A percentile compares a stretch with the other conserved stretches of the same genome.
Evolutionary conservation across 2,329 filamentous ascomycete species (phyloP).

Genomic region (Periglandula ipomoeae): DNA sequence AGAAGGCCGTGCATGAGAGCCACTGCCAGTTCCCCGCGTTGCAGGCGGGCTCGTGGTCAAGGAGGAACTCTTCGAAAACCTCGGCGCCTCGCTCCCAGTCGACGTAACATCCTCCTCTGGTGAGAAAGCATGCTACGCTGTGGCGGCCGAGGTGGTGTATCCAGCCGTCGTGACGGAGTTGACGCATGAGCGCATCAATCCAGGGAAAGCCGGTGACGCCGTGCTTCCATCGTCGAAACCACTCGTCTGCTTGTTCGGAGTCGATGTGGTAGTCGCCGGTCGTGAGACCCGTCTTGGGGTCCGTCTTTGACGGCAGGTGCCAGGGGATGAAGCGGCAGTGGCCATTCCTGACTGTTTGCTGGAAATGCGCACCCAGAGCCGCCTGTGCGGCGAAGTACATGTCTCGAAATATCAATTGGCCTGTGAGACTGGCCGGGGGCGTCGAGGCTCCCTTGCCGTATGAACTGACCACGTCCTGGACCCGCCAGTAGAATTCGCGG

Average conservation of each 20-base stretch:
- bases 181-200: conserved; percentile 74
- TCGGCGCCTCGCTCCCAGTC: conserved; percentile 72
- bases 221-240: conserved; percentile 59
- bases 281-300: conserved; percentile 32
- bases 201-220: conserved; percentile 69
- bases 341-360: conserved; percentile 55
- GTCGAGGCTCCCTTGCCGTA: conserved; percentile 48
- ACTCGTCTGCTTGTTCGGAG: conserved; percentile 49
- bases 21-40: conserved; percentile 74
- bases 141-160: conserved; percentile 73
- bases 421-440: conserved; percentile 60
- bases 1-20: conserved; percentile 69
- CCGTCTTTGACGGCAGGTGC: conserved; percentile 59
- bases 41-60: conserved; percentile 67
- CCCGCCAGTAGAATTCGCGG: conserved; percentile 64
- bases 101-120: conserved; percentile 67
- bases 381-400: conserved; percentile 80
- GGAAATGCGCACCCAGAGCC: conserved; percentile 52
- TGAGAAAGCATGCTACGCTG: conserved; percentile 74
- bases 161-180: conserved; percentile 64
- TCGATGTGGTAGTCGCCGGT: conserved; percentile 58
- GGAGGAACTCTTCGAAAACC: conserved; percentile 66
- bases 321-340: conserved; percentile 69
- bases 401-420: conserved; percentile 68
- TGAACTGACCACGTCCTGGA: conserved; percentile 49